phyloP scores from a whole-genome alignment of 2,329 filamentous ascomycete genomes.

The Apiospora arundinis region DNA sequence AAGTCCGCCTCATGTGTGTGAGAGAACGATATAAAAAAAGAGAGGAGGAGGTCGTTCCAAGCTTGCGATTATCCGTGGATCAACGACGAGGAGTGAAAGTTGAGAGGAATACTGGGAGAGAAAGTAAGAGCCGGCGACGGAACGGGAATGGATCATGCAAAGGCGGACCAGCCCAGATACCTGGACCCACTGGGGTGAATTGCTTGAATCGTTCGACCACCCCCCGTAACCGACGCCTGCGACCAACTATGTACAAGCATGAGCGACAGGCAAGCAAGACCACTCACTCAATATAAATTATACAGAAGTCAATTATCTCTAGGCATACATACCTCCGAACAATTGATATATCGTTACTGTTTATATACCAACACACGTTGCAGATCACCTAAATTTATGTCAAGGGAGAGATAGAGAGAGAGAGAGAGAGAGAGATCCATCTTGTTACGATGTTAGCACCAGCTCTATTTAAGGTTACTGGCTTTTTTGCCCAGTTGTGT shows the following conservation, averaged over 20 bases:
- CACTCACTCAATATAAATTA: no score
- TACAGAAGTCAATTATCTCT: no score
- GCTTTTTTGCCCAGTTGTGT: background rate
- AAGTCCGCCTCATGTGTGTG: background rate
- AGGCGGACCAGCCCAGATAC: slow-evolving; percentile 19
- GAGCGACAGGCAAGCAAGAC: background rate
- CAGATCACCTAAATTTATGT: background rate
- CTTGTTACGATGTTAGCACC: background rate
- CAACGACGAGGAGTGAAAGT: slow-evolving; percentile 4
- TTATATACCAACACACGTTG: background rate
- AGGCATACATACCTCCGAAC: no score
- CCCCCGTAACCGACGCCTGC: slow-evolving; percentile 4
- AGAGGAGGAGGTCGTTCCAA: slow-evolving; percentile 7
- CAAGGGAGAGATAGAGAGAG: background rate
- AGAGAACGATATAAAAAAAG: slow-evolving; percentile 1
- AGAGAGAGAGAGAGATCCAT: background rate
- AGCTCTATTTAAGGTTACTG: slow-evolving; percentile 3
- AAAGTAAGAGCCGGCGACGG: slow-evolving; percentile 18
- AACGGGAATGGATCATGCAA: slow-evolving; percentile 18
- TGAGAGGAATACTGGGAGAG: slow-evolving; percentile 15
- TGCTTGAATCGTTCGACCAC: slow-evolving; percentile 19
- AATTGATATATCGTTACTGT: no score
- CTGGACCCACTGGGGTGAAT: slow-evolving; percentile 18
- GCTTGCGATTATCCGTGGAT: slow-evolving; percentile 3
- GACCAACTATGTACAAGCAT: background rate